A percentile compares a stretch with the other conserved stretches of the same genome.
Evolutionary conservation across 2,329 filamentous ascomycete species (phyloP).

Genomic region (Zasmidium angulare): DNA sequence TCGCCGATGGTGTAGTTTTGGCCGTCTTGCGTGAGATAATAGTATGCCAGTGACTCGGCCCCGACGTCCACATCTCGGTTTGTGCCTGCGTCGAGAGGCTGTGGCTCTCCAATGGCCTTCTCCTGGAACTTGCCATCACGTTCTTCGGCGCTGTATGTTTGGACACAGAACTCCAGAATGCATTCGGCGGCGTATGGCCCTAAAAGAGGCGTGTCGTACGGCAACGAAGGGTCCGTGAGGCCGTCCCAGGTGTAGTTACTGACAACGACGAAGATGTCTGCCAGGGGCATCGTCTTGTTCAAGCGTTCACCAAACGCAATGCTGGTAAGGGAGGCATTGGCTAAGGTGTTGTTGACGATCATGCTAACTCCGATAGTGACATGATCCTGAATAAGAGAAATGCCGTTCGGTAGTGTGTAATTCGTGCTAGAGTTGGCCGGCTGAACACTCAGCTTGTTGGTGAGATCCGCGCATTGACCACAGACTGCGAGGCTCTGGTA

Average conservation of each 20-base stretch:
- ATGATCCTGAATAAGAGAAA: neutral
- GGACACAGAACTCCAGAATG: neutral
- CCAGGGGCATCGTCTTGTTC: neutral
- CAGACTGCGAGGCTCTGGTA: neutral
- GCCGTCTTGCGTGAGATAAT: neutral
- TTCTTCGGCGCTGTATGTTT: neutral
- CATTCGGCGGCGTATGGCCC: conserved; percentile 1
- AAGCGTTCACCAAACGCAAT: neutral
- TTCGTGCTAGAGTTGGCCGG: neutral
- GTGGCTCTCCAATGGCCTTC: neutral
- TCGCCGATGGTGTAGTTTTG: conserved; percentile 3
- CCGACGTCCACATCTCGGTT: neutral
- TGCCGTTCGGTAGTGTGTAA: neutral
- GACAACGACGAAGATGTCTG: neutral
- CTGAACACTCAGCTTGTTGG: neutral
- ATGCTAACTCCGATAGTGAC: neutral
- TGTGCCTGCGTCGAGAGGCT: neutral
- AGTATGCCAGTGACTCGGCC: neutral
- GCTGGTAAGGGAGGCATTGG: neutral
- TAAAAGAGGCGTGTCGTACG: neutral
- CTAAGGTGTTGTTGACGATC: neutral
- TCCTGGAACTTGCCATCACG: neutral
- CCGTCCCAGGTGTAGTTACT: neutral
- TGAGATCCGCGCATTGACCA: neutral
- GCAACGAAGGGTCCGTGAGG: neutral